Evolutionary conservation across 805 yeast genomes (phyloP), one percentile per base, ranked within the genome.

Genomic region (Hanseniaspora pseudoguilliermondii): DNA sequence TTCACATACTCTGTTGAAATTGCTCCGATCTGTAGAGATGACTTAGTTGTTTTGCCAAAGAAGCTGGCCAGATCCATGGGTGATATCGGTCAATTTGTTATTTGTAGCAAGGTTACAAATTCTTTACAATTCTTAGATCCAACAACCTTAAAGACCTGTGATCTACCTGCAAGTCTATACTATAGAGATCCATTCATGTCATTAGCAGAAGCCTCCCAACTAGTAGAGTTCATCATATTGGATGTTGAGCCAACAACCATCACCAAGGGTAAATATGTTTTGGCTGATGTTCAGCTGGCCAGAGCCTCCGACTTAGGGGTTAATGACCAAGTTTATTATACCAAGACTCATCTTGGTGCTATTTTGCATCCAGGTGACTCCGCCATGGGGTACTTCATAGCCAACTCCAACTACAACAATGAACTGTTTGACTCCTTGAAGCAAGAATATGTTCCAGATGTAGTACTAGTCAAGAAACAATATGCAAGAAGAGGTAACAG

Each of bases 1-100:
- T 93, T 91, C 68, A 78, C 97, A 7, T 91, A 77, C 66, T 87
- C 97, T 21, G 85, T 91, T 46, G 99, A 93, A 71, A 82, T 93
- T 62, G 95, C 86, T 1, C 98, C 98, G 20, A 82, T 95, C 44
- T 93, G 98, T 78, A 86, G 93, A 70, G 99, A 93, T 66, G 98
- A 95, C 68, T 75, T 93, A 62, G 95, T 93, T 27, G 87, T 91
- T 36, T 74, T 93, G 61, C 98, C 98, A 34, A 83, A 84, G 67
- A 84, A 83, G 65, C 69, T 91, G 62, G 97, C 97, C 7, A 79
- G 81, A 60, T 78, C 86, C 16, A 67, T 87, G 72, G 96, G 97
- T 57, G 83, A 83, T 66, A 85, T 88, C 57, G 75, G 90, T 36
- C 82, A 86, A 66, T 73, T 91, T 60, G 93, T 86, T 13, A 68